Evolutionary conservation across 805 yeast genomes (phyloP).

Genomic region (Kodamaea fukazawae): DNA sequence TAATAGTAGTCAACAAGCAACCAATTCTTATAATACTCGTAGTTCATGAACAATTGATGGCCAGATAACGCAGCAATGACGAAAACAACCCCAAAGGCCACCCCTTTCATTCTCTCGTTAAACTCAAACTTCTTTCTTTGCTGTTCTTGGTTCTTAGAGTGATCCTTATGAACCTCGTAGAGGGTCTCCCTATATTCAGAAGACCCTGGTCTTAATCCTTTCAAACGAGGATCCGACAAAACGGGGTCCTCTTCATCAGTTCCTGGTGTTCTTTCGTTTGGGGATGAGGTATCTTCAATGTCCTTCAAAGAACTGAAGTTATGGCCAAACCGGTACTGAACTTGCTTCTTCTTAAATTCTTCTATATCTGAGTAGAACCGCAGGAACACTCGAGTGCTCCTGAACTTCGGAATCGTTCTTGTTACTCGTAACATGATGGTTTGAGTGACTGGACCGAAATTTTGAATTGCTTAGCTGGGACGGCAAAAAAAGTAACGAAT

Average conservation of each 20-base stretch:
- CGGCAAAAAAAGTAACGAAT: too few relatives aligned
- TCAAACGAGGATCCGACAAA: conserved; percentile 32
- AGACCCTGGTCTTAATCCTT: conserved; percentile 26
- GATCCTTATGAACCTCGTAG: conserved; percentile 26
- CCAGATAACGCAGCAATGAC: conserved; percentile 39
- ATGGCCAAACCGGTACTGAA: conserved; percentile 26
- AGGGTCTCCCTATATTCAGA: conserved; percentile 38
- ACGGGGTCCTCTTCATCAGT: conserved; percentile 15
- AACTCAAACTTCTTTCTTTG: conserved; percentile 34
- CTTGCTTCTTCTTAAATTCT: conserved; percentile 37
- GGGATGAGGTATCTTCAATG: conserved; percentile 9
- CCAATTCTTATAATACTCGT: conserved; percentile 36
- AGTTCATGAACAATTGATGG: conserved; percentile 44
- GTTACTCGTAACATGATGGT: too few relatives aligned
- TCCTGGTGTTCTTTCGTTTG: neutral
- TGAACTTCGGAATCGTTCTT: too few relatives aligned
- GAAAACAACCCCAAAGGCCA: conserved; percentile 39
- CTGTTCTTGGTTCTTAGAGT: conserved; percentile 23
- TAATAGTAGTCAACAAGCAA: conserved; percentile 32
- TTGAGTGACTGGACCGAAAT: too few relatives aligned
- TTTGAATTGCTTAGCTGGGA: too few relatives aligned
- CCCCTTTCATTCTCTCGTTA: conserved; percentile 44
- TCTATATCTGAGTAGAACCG: conserved; percentile 24
- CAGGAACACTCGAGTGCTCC: neutral
- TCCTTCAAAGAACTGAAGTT: conserved; percentile 18